Evolutionary conservation across 441 rosid genomes (phyloP), one percentile per base, ranked within the genome.

Genomic region (Jatropha multifida): DNA sequence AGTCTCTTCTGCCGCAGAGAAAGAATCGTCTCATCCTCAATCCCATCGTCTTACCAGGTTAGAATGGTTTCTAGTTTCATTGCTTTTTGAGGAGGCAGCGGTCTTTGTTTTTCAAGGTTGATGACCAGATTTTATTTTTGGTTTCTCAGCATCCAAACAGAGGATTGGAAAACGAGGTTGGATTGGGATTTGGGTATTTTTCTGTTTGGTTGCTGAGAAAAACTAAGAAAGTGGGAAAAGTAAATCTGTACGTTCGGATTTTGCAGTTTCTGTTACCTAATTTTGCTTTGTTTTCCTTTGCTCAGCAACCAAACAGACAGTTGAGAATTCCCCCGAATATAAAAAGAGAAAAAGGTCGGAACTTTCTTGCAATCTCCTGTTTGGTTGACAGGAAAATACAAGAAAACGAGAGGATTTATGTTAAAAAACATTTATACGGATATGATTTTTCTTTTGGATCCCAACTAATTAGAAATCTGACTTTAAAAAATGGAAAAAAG

Each of bases 21-120:
- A 88, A 68, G 89, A 91, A 41, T 48, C 81, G 3, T 82, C 87
- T 58, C 88, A 82, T 75, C 76, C 86, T 62, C 94, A 86, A 48
- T 74, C 88, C 60, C 79, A 77, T 54, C 87, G 94, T 49, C 81
- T 91, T 74, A 85, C 94, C 71, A 91, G 94, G 98, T 91, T 26
- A 59, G 80, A 67, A 49, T 27, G 61, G 37, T 26, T 56, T 27
- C 48, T 23, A 23, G 51, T 10, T 44, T 27, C 8, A n/a, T 73
- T 26, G 40, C 68, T 20, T 73, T 14, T 23, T 49, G 41, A 26
- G 71, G 67, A 65, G 7, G 27, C 26, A 8, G 13, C 4, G 46
- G 46, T 61, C 46, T 58, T 9, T 10, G 12, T 51, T 71, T 62
- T 15, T 68, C 15, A 69, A 11, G 14, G 0, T 54, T 15, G 46